Conservation (phyloP, 192 early-diverging fungal species). For the Spinellus fusiger region DNA sequence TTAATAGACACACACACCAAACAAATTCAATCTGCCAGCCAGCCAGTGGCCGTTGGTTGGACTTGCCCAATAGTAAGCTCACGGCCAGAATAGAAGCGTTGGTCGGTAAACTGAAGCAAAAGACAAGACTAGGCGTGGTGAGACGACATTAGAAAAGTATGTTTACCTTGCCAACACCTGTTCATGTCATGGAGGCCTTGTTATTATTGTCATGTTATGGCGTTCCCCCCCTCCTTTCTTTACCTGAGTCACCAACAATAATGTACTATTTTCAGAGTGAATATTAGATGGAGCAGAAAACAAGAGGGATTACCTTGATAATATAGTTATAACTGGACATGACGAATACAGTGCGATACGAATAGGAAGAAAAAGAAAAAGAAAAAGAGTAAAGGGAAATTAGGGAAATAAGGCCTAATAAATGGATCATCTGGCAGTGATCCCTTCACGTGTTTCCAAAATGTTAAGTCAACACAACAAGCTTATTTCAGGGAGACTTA, state of each 20-base stretch:
- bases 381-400: background rate
- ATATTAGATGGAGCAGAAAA: background rate
- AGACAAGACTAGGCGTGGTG: conserved; percentile 52
- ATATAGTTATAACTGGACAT: conserved; percentile 52
- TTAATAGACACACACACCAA: background rate
- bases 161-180: conserved; percentile 73
- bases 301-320: conserved; percentile 45
- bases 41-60: background rate
- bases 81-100: conserved; percentile 73
- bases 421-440: too few relatives aligned
- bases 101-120: conserved; percentile 77
- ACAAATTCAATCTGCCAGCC: background rate
- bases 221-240: conserved; percentile 1
- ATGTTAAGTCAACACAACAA: too few relatives aligned
- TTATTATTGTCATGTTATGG: background rate
- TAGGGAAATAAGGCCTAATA: too few relatives aligned
- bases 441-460: too few relatives aligned
- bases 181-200: background rate
- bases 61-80: conserved; percentile 76
- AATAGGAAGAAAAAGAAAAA: background rate
- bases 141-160: background rate
- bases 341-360: background rate
- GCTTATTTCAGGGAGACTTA: too few relatives aligned
- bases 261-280: conserved; percentile 61
- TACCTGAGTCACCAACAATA: conserved; percentile 79